Conservation (phyloP, 225 moss, liverwort and hornwort species). For the Neckera pumila region DNA sequence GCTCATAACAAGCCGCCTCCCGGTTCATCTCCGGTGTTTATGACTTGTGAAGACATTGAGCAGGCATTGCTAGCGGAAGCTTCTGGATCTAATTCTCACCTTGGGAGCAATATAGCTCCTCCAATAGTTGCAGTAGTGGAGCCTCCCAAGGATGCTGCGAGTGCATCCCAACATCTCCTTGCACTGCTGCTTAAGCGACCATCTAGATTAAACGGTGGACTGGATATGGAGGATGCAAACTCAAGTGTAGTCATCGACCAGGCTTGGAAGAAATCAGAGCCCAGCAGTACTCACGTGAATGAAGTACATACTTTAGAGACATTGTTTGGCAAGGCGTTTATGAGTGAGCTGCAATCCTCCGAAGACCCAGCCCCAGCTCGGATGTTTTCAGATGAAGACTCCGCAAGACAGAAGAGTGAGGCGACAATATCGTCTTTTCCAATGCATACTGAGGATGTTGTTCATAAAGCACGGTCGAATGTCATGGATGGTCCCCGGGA, state of each 20-base stretch:
- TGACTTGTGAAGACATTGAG: slow-evolving; percentile 98
- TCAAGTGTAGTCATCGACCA: slow-evolving; percentile 1
- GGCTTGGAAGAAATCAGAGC: slow-evolving; percentile 25
- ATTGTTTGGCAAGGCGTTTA: slow-evolving; percentile 84
- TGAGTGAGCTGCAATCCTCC: slow-evolving; percentile 74
- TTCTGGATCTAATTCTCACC: slow-evolving; percentile 17
- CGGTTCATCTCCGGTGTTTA: slow-evolving; percentile 52
- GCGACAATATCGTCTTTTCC: neutral
- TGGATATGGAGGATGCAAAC: slow-evolving; percentile 17
- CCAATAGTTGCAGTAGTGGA: slow-evolving; percentile 8
- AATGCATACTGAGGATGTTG: slow-evolving; percentile 8
- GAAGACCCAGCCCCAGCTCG: slow-evolving; percentile 43
- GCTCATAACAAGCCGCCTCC: slow-evolving; percentile 24
- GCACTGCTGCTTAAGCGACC: slow-evolving; percentile 73
- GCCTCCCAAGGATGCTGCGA: slow-evolving; percentile 41
- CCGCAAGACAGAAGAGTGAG: slow-evolving; percentile 18
- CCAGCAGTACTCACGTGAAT: slow-evolving; percentile 1
- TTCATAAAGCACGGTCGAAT: neutral
- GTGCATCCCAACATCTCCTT: slow-evolving; percentile 75
- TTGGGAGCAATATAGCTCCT: neutral
- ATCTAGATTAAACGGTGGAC: slow-evolving; percentile 9
- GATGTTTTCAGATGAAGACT: slow-evolving; percentile 26
- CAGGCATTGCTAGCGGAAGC: slow-evolving; percentile 87
- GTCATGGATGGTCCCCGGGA: slow-evolving; percentile 14
- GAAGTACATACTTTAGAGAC: slow-evolving; percentile 76